Evolutionary conservation across 2,329 filamentous ascomycete species (phyloP).

Genomic region (Knoxdaviesia capensis): DNA sequence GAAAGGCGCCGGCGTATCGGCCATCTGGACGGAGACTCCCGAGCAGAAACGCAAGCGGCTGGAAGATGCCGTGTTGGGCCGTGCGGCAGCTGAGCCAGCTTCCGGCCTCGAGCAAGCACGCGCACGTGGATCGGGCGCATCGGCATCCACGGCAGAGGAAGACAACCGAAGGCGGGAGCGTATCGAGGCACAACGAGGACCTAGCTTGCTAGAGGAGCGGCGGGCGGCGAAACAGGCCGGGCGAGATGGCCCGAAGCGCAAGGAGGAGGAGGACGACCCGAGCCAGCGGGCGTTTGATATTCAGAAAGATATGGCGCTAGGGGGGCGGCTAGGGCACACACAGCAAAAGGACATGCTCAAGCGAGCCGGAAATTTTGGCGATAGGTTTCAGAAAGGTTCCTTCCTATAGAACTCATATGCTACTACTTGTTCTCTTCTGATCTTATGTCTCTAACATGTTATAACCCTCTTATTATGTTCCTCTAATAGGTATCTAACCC

Average conservation of each 20-base stretch:
- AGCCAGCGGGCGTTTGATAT: conserved; percentile 75
- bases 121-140: conserved; percentile 7
- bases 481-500: too few species aligned
- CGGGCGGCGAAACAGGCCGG: conserved; percentile 10
- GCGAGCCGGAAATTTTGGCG: conserved; percentile 63
- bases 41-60: conserved; percentile 69
- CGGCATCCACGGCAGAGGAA: conserved; percentile 34
- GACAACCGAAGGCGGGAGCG: conserved; percentile 20
- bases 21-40: conserved; percentile 81
- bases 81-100: conserved; percentile 23
- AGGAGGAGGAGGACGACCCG: conserved; percentile 70
- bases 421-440: too few species aligned
- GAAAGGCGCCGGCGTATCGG: conserved; percentile 26
- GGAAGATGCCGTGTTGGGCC: conserved; percentile 64
- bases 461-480: too few species aligned
- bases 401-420: conserved; percentile 21
- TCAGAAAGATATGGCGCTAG: conserved; percentile 81
- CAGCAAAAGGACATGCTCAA: conserved; percentile 64
- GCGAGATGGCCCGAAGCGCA: conserved; percentile 13
- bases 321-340: conserved; percentile 47
- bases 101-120: too few species aligned
- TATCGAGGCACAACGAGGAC: conserved; percentile 13
- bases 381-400: conserved; percentile 61
- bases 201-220: conserved; percentile 33
- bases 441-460: too few species aligned